Evolutionary conservation across 2,329 filamentous ascomycete genomes (phyloP), one percentile per base, ranked within the genome.

Genomic region (Fusarium nodosum): DNA sequence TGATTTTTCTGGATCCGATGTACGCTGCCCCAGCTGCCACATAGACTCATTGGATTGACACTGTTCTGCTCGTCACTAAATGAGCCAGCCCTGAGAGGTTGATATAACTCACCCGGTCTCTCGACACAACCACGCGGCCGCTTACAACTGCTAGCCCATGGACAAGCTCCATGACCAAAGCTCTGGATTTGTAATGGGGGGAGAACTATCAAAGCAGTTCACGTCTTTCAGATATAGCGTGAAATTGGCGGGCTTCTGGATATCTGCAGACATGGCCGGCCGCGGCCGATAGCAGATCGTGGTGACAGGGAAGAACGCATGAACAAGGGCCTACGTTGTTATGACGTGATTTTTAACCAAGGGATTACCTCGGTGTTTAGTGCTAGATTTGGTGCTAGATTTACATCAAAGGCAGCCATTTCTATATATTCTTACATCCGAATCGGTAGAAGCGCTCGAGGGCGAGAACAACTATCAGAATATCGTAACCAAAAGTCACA

Each of bases 61-160:
- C 24, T 52, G 22, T 38, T 54, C 20, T 54, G 16, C 26, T 59
- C 33, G 24, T 54, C 16, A 33, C 34, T 12, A 22, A n/a, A 13
- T 15, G 28, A 46, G 8, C 22, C 58, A 48, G 44, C 13, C 56
- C 53, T 38, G n/a, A 39, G 39, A 33, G 60, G 57, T 46, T 39
- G 62, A 33, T 46, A 56, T 58, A 86, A 7, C 84, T 80, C 80
- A 84, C 13, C 79, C 76, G 7, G 72, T 68, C 13, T 84, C 56
- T 68, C 82, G 69, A 78, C 77, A 53, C 78, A 80, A 26, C 83
- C 69, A 1, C 82, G 82, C 84, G 80, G 24, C 84, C 60, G 7
- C 78, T 80, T 13, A 46, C 76, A 79, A 10, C 15, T 22, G 75
- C 75, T 5, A 74, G 77, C 48, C 55, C 57, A 51, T 84, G 13